Percentiles rank a stretch among this genome's conserved stretches.
Evolutionary conservation across 225 moss, liverwort and hornwort genomes (phyloP).

Genomic region (Pleurozium schreberi): DNA sequence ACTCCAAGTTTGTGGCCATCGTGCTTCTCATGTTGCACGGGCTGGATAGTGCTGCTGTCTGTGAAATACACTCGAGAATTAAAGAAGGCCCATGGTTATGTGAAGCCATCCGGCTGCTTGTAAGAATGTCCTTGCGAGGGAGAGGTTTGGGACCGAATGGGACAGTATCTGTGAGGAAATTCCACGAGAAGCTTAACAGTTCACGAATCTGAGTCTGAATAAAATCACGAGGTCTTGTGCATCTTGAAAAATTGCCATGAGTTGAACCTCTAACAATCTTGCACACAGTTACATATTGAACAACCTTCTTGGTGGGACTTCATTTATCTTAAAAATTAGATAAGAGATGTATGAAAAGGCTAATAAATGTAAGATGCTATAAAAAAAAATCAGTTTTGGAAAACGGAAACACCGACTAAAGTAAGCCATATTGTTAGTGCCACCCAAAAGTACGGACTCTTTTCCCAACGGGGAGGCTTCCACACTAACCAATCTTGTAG

Average conservation of each 20-base stretch:
- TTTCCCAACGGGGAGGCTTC: conserved; percentile 98
- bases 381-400: conserved; percentile 53
- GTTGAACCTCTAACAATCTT: background rate
- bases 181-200: background rate
- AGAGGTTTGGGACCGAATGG: background rate
- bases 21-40: background rate
- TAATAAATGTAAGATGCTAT: background rate
- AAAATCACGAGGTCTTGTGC: background rate
- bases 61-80: background rate
- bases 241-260: background rate
- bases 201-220: background rate
- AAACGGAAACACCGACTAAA: conserved; percentile 72
- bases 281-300: background rate
- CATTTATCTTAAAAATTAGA: background rate
- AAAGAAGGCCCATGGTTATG: background rate
- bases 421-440: conserved; percentile 94
- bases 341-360: background rate
- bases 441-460: conserved; percentile 96
- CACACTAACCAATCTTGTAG: conserved; percentile 94
- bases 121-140: background rate
- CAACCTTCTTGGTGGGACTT: conserved; percentile 4
- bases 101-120: background rate
- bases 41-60: background rate
- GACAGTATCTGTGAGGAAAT: background rate
- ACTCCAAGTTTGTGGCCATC: background rate